A percentile compares a stretch with the other conserved stretches of the same genome.
Evolutionary conservation across 345 rosid species (phyloP).

Genomic region (Salix koriyanagi): DNA sequence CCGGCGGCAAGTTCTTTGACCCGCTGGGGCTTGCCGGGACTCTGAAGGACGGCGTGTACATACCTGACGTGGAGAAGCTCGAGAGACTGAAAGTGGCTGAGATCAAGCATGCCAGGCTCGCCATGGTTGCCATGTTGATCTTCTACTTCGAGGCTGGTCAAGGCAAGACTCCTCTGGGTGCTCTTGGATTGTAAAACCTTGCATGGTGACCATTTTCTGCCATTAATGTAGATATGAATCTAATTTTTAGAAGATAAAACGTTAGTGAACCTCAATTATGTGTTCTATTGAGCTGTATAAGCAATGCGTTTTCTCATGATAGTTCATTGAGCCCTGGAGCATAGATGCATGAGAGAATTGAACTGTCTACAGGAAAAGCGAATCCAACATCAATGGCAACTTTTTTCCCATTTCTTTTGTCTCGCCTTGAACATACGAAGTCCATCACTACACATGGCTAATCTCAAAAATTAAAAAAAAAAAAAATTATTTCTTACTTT

Average conservation of each 20-base stretch:
- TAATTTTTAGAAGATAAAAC: not conserved
- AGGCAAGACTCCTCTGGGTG: constrained; percentile 95
- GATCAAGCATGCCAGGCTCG: constrained; percentile 93
- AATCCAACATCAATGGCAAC: not conserved
- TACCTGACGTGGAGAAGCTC: constrained; percentile 74
- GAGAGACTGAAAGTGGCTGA: constrained; percentile 90
- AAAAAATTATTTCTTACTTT: too few species aligned
- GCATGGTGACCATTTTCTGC: not conserved
- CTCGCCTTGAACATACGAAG: too few species aligned
- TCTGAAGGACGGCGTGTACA: constrained; percentile 53
- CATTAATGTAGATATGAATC: constrained; percentile 12
- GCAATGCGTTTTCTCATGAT: not conserved
- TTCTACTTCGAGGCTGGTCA: constrained; percentile 97
- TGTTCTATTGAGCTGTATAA: not conserved
- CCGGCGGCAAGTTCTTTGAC: constrained; percentile 94
- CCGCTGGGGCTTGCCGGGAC: constrained; percentile 78
- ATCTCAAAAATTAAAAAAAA: too few species aligned
- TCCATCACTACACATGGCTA: too few species aligned
- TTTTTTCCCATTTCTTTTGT: too few species aligned
- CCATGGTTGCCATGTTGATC: constrained; percentile 90
- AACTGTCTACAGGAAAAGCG: not conserved
- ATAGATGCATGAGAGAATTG: too few species aligned
- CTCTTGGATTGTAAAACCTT: constrained; percentile 66
- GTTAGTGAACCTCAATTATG: not conserved
- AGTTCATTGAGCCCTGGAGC: too few species aligned